These are phyloP conservation scores for Penicillium paradoxum DNA, from an alignment of 495 filamentous ascomycete genomes.

Conservation along the genomic window DNA sequence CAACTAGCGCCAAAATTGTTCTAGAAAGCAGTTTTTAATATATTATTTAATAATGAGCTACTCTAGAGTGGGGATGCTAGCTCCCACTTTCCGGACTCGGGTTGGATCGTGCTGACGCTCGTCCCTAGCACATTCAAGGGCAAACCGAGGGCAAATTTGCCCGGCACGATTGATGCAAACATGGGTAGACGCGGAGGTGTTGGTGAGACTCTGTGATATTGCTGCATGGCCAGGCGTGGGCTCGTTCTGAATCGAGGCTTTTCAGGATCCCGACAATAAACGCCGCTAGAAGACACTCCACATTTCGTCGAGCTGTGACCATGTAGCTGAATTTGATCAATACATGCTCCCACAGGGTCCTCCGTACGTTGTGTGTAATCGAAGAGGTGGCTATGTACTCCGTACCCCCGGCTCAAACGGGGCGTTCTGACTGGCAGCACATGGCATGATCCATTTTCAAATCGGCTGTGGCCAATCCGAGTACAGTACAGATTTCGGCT, in stretches of 20 bases:
- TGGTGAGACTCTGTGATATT: background rate
- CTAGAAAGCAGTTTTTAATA: slow-evolving; percentile 9
- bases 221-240: background rate
- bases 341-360: background rate
- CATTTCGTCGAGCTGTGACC: background rate
- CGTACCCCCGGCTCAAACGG: background rate
- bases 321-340: background rate
- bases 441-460: slow-evolving; percentile 3
- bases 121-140: background rate
- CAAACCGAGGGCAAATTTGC: background rate
- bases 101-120: slow-evolving; percentile 4
- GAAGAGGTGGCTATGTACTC: too few relatives aligned
- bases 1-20: background rate
- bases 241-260: background rate
- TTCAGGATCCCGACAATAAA: background rate
- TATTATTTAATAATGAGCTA: background rate
- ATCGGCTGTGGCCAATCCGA: background rate
- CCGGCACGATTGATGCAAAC: background rate
- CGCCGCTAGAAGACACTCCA: background rate
- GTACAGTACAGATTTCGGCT: background rate
- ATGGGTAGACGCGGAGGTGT: background rate
- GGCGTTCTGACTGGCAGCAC: background rate
- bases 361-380: too few relatives aligned
- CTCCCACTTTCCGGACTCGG: slow-evolving; percentile 1
- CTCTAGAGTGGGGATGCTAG: slow-evolving; percentile 1